phyloP scores from a whole-genome alignment of 2,329 filamentous ascomycete species.

The Amesomyces nigricolor region DNA sequence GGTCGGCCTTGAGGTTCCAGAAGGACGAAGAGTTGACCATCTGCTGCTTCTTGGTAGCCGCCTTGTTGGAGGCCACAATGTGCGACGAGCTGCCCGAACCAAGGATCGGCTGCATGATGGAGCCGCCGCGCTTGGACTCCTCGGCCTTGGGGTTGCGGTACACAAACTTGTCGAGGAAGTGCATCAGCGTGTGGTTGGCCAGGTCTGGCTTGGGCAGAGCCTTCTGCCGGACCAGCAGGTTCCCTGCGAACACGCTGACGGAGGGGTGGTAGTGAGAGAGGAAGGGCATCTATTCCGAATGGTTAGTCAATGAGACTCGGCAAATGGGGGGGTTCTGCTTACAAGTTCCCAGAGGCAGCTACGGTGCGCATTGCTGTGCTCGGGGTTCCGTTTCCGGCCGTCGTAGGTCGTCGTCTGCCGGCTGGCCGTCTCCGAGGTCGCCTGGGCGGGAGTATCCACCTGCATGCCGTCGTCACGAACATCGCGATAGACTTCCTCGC shows the following conservation, averaged over 20 bases:
- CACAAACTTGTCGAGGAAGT: slow-evolving; percentile 97
- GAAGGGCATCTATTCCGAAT: slow-evolving; percentile 51
- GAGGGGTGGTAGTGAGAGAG: slow-evolving; percentile 87
- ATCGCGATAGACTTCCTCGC: slow-evolving; percentile 52
- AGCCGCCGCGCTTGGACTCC: slow-evolving; percentile 64
- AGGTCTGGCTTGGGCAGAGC: slow-evolving; percentile 86
- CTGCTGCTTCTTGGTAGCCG: slow-evolving; percentile 32
- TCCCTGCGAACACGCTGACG: slow-evolving; percentile 74
- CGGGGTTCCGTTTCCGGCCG: slow-evolving; percentile 83
- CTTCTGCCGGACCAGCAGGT: slow-evolving; percentile 61
- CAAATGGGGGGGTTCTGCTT: slow-evolving; percentile 29
- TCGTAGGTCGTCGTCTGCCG: slow-evolving; percentile 54
- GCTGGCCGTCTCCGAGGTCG: slow-evolving; percentile 22
- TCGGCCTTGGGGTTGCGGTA: slow-evolving; percentile 85
- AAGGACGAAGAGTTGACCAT: slow-evolving; percentile 80
- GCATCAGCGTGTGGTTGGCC: slow-evolving; percentile 81
- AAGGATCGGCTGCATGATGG: slow-evolving; percentile 90
- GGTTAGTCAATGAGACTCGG: background rate
- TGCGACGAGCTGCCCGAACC: slow-evolving; percentile 48
- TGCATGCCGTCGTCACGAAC: slow-evolving; percentile 58
- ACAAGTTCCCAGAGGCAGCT: slow-evolving; percentile 92
- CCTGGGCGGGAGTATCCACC: slow-evolving; percentile 38
- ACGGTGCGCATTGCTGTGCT: slow-evolving; percentile 86
- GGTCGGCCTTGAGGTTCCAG: slow-evolving; percentile 83
- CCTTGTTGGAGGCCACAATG: slow-evolving; percentile 50